Base-by-base conservation (phyloP, 345 rosid genomes). In the Eucalyptus sp. region DNA sequence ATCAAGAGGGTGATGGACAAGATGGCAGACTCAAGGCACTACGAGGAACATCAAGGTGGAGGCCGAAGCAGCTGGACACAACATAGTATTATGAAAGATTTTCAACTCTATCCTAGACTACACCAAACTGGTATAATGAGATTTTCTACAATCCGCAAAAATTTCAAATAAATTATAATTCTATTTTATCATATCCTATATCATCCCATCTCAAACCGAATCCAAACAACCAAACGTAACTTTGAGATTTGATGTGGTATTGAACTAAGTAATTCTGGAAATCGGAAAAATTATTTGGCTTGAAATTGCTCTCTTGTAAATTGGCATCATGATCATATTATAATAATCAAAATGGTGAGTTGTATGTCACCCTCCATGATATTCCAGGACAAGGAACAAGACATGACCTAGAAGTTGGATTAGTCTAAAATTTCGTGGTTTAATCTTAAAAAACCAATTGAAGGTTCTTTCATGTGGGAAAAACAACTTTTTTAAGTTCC, bases 241-340 rank as follows among this genome's bases (percentile, higher is more conserved):
- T 10, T 68, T 68, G 7, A 2, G 2, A 68, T 5, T 71, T 37
- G 14, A 71, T 2, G 27, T 22, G 13, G 13, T 33, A 68, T 3
- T 5, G 10, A 68, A 10, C 43, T 41, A 71, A 37, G 13, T 5
- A 18, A 71, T 18, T 37, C 0, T 37, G 3, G 15, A 41, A 71
- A 37, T 71, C 2, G 0, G 8, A 76, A 22, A 33, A 17, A 5
- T 18, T 18, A 18, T 37, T 37, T 37, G 46, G 4, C 5, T 71
- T 71, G 7, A 18, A 18, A 33, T 37, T 76, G 46, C 8, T 76
- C 83, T 37, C 1, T 18, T 2, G 2, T 76, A 37, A 7, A 76
- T 20, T 3, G 8, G 0, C 2, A 0, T 18, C 81, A 0, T 10
- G 0, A 18, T 37, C 46, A 71, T 20, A 37, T 71, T 71, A 71